These are phyloP conservation scores for Amaranthus hypochondriacus DNA, from an alignment of 148 eudicot genomes.

Conservation along the genomic window DNA sequence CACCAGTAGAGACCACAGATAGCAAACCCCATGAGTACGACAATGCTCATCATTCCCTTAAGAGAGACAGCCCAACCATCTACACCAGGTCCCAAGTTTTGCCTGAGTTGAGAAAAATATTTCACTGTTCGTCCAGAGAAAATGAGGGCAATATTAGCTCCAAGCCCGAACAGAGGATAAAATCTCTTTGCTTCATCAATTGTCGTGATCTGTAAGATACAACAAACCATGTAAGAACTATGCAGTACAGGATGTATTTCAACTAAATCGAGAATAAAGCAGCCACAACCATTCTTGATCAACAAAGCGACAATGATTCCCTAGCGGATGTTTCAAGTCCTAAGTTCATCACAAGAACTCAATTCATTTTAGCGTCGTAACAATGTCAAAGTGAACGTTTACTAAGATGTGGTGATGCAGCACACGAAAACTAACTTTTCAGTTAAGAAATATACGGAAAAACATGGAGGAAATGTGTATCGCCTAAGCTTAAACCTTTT, in stretches of 20 bases:
- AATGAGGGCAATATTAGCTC: slow-evolving; percentile 96
- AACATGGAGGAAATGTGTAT: too few species aligned
- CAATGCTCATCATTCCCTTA: slow-evolving; percentile 97
- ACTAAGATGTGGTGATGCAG: too few species aligned
- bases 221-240: slow-evolving; percentile 8
- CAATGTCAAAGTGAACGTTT: too few species aligned
- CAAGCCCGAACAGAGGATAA: slow-evolving; percentile 93
- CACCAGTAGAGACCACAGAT: slow-evolving; percentile 93
- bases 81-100: slow-evolving; percentile 81
- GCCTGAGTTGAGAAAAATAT: slow-evolving; percentile 83
- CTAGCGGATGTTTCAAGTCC: neutral
- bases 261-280: neutral
- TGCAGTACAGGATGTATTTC: neutral
- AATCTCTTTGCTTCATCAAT: slow-evolving; percentile 94
- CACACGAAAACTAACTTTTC: too few species aligned
- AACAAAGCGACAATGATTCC: neutral
- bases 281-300: neutral
- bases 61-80: slow-evolving; percentile 99
- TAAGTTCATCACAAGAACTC: neutral
- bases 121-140: slow-evolving; percentile 98
- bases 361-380: neutral
- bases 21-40: slow-evolving; percentile 73
- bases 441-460: too few species aligned
- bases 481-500: neutral
- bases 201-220: slow-evolving; percentile 72